Evolutionary conservation across 495 filamentous ascomycete genomes (phyloP), one percentile per base, ranked within the genome.

Genomic region (Aspergillus mulundensis): DNA sequence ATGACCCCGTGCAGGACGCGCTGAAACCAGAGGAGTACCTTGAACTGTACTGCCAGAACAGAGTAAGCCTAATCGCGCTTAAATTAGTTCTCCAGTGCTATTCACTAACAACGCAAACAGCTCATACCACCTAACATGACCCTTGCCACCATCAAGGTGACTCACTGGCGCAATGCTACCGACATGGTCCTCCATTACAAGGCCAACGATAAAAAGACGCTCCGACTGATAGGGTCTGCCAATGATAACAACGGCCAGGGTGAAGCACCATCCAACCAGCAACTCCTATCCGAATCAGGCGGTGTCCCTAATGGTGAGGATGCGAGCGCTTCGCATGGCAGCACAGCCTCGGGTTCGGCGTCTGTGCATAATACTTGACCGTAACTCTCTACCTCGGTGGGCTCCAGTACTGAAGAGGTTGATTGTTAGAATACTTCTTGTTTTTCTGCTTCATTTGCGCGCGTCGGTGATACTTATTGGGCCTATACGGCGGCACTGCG

Each of bases 121-220:
- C 58, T 83, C 49, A 74, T 89, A 20, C 74, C 80, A 15, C 78
- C 81, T 4, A 87, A 87, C 10, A 96, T 96, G 88, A 97, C 88
- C 40, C 81, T 98, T 8, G 90, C 90, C 19, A 97, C 92, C 0
- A 84, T 98, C 23, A 85, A 90, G 44, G 83, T 90, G 7, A 89
- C 96, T 62, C 76, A 97, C 43, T 98, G 95, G 94, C 89, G 94
- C 58, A 88, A 87, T 21, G 88, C 89, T 12, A 90, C 87, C 50
- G 94, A 98, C 69, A 88, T 98, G 63, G 70, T 95, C 25, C 75
- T 98, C 34, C 83, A 89, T 60, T 98, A 97, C 79, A 93, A 91
- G 65, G 80, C 89, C 25, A 97, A 96, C 60, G 91, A 90, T 20
- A 82, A 82, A 67, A 89, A 89, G 50, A 68, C 71, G 42, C 73